A percentile compares a stretch with the other conserved stretches of the same genome.
These are phyloP conservation scores for Penicillium brasilianum DNA, from an alignment of 2,329 filamentous ascomycete genomes.

Conservation along the genomic window DNA sequence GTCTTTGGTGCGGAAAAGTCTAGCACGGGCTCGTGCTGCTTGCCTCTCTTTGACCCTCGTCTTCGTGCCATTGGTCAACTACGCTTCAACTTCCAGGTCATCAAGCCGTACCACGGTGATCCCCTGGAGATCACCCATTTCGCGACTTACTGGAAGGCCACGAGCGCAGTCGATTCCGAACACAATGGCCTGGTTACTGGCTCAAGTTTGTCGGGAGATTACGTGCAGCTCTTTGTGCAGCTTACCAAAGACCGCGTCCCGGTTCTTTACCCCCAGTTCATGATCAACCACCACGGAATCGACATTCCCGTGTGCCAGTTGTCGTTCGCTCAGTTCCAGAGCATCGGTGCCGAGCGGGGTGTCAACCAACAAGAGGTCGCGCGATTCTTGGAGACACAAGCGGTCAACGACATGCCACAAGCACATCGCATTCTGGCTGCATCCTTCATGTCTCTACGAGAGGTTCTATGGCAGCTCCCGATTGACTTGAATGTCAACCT, in stretches of 20 bases:
- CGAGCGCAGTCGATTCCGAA: slow-evolving; percentile 85
- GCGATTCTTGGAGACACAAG: slow-evolving; percentile 39
- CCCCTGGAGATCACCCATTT: slow-evolving; percentile 97
- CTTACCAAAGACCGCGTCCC: slow-evolving; percentile 86
- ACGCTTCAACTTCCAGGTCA: slow-evolving; percentile 91
- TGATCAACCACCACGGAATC: slow-evolving; percentile 73
- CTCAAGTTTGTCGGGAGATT: slow-evolving; percentile 94
- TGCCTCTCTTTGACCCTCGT: slow-evolving; percentile 91
- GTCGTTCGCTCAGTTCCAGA: slow-evolving; percentile 65
- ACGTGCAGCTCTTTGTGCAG: slow-evolving; percentile 89
- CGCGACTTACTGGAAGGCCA: slow-evolving; percentile 99
- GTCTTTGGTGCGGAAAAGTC: slow-evolving; percentile 78
- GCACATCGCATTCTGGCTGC: slow-evolving; percentile 74
- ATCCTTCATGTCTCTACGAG: slow-evolving; percentile 78
- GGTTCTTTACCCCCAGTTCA: slow-evolving; percentile 86
- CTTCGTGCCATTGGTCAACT: slow-evolving; percentile 91
- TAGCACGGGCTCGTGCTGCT: slow-evolving; percentile 78
- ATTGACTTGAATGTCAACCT: slow-evolving; percentile 84
- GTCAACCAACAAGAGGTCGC: slow-evolving; percentile 35
- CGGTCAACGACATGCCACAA: slow-evolving; percentile 58
- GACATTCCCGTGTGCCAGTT: slow-evolving; percentile 82
- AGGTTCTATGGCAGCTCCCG: slow-evolving; percentile 77
- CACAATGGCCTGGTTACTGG: slow-evolving; percentile 89
- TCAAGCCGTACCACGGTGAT: slow-evolving; percentile 91
- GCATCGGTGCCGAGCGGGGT: slow-evolving; percentile 47